Percentiles rank a stretch among this genome's conserved stretches.
Evolutionary conservation across 176 grass and related monocot genomes (phyloP).

Genomic region (Eremochloa ophiuroides): DNA sequence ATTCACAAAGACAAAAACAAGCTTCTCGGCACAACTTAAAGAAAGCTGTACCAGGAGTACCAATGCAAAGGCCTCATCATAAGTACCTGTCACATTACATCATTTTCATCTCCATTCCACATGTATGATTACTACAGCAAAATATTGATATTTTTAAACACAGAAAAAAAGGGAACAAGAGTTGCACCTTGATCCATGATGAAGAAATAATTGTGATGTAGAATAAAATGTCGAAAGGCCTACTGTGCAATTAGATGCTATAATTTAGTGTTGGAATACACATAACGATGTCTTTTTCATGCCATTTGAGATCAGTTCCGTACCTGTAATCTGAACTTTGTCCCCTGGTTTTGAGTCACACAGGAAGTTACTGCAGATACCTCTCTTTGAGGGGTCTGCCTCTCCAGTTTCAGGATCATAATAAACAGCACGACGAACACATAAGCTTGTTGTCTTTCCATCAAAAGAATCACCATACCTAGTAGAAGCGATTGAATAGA

Average conservation of each 20-base stretch:
- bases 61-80: slow-evolving; percentile 53
- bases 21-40: slow-evolving; percentile 57
- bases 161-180: background rate
- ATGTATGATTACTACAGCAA: background rate
- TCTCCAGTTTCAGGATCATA: slow-evolving; percentile 92
- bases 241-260: background rate
- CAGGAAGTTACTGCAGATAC: slow-evolving; percentile 97
- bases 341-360: slow-evolving; percentile 88
- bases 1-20: slow-evolving; percentile 49
- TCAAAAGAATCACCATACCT: slow-evolving; percentile 91
- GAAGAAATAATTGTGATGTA: background rate
- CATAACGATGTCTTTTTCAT: background rate
- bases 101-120: slow-evolving; percentile 59
- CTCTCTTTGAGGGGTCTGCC: slow-evolving; percentile 82
- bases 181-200: background rate
- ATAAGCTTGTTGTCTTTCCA: slow-evolving; percentile 76
- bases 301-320: background rate
- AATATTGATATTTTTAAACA: background rate
- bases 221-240: background rate
- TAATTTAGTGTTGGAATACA: background rate
- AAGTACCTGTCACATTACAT: slow-evolving; percentile 79
- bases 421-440: slow-evolving; percentile 82
- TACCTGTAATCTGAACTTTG: slow-evolving; percentile 89
- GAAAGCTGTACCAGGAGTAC: slow-evolving; percentile 59
- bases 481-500: slow-evolving; percentile 96